Conservation (phyloP, 306 rosid genomes). For the Prunus davidiana region DNA sequence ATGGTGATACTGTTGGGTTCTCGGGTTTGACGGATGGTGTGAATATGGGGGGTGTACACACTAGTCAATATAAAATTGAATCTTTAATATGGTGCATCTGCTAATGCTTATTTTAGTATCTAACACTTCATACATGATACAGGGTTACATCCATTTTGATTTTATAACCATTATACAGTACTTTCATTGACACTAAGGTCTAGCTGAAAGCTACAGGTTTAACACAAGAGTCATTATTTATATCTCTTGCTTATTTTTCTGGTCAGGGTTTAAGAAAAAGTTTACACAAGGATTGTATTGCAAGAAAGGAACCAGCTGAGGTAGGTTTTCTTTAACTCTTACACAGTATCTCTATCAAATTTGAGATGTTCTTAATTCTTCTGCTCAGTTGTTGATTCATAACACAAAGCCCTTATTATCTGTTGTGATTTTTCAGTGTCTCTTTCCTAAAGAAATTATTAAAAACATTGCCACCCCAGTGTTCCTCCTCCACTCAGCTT, state of each 20-base stretch:
- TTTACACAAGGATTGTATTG: constrained; percentile 67
- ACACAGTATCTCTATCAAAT: constrained; percentile 8
- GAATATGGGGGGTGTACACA: neutral
- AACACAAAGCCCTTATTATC: neutral
- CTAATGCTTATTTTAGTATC: neutral
- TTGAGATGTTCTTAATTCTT: constrained; percentile 13
- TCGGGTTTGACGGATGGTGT: neutral
- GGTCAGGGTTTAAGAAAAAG: constrained; percentile 62
- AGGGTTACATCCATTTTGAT: neutral
- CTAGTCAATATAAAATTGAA: neutral
- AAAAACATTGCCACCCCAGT: constrained; percentile 59
- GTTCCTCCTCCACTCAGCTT: constrained; percentile 86
- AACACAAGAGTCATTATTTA: neutral
- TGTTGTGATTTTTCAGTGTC: constrained; percentile 55
- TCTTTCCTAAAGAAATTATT: constrained; percentile 71
- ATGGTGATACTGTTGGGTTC: neutral
- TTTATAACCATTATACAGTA: neutral
- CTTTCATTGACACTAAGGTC: neutral
- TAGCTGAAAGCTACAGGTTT: neutral
- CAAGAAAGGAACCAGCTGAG: constrained; percentile 59
- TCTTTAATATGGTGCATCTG: neutral
- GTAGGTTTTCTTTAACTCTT: constrained; percentile 39
- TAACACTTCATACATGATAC: neutral
- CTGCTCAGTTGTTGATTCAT: constrained; percentile 4
- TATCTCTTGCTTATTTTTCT: constrained; percentile 1